Base-by-base conservation (phyloP, 2,329 filamentous ascomycete species). In the Emergomyces orientalis region DNA sequence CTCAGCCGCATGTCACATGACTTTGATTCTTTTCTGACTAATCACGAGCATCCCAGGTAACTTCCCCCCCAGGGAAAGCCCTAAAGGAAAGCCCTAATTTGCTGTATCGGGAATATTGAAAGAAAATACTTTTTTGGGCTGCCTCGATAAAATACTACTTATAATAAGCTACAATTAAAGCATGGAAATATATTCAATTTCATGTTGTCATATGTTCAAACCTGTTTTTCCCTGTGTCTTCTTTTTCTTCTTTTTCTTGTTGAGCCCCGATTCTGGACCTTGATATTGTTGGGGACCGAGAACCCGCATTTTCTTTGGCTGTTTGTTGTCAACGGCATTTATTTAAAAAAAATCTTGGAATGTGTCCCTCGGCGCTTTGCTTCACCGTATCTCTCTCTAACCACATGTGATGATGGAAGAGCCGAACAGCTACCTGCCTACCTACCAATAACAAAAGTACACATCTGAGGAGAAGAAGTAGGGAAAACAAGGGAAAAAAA, bases 281-380 rank as follows among this genome's bases (percentile, higher is more conserved):
- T n/a, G n/a, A n/a, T n/a, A n/a, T n/a, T 58, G 55, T 58, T 58
- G 55, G 55, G 37, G 58, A 60, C 58, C 58, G 58, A 60, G 58
- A 60, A 60, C 61, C 52, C 54, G 27, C 58, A 34, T 57, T 59
- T 62, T 45, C n/a, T 62, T 34, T 34, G 57, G 56, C 30, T 37
- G n/a, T n/a, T 37, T 43, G 49, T 4, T 32, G 57, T 62, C 49
- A n/a, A n/a, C n/a, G 34, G 47, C 27, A 19, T 19, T 17, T 1
- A n/a, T n/a, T n/a, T n/a, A n/a, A n/a, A n/a, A n/a, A n/a, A n/a
- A n/a, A n/a, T n/a, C n/a, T n/a, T n/a, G n/a, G n/a, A n/a, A n/a
- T n/a, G n/a, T 37, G 52, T 55, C 37, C 52, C 52, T 37, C 52
- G 27, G 51, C 32, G 27, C 45, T 25, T 49, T 39, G 37, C 37